Evolutionary conservation across 2,329 filamentous ascomycete species (phyloP).

Genomic region (Shiraia sp.): DNA sequence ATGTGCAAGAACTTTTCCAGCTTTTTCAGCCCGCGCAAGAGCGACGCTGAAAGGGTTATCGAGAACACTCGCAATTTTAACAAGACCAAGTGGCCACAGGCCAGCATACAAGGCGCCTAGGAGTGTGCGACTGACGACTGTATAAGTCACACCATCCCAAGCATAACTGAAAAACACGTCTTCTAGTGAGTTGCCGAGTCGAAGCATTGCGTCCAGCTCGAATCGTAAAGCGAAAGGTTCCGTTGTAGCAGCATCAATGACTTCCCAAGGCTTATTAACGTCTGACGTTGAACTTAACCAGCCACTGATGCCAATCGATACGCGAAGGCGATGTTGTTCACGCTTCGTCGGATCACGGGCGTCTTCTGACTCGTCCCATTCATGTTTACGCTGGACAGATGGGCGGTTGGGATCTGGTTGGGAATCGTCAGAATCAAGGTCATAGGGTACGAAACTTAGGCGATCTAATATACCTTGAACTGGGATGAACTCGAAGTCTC

Average conservation of each 20-base stretch:
- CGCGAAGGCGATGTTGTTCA: constrained; percentile 58
- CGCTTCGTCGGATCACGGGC: constrained; percentile 30
- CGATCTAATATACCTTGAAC: constrained; percentile 53
- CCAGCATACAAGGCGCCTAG: constrained; percentile 51
- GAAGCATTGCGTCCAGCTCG: constrained; percentile 76
- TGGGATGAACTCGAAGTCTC: constrained; percentile 87
- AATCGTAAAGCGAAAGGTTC: constrained; percentile 83
- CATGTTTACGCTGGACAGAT: constrained; percentile 18
- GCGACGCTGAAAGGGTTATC: constrained; percentile 82
- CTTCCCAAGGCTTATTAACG: constrained; percentile 73
- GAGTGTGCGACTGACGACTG: constrained; percentile 67
- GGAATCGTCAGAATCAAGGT: constrained; percentile 1
- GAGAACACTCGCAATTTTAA: constrained; percentile 59
- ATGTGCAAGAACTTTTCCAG: constrained; percentile 76
- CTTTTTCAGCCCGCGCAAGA: constrained; percentile 76
- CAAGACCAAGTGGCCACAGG: constrained; percentile 51
- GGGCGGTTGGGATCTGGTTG: constrained; percentile 25
- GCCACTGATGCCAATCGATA: constrained; percentile 79
- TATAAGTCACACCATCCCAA: constrained; percentile 71
- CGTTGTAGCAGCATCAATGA: constrained; percentile 65
- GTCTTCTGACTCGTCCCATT: constrained; percentile 32
- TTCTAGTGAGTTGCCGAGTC: constrained; percentile 75
- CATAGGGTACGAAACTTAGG: no score
- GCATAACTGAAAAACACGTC: constrained; percentile 76
- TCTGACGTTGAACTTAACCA: constrained; percentile 75